phyloP scores from a whole-genome alignment of 1,139 yeast species.

The Candida labiduridarum region DNA sequence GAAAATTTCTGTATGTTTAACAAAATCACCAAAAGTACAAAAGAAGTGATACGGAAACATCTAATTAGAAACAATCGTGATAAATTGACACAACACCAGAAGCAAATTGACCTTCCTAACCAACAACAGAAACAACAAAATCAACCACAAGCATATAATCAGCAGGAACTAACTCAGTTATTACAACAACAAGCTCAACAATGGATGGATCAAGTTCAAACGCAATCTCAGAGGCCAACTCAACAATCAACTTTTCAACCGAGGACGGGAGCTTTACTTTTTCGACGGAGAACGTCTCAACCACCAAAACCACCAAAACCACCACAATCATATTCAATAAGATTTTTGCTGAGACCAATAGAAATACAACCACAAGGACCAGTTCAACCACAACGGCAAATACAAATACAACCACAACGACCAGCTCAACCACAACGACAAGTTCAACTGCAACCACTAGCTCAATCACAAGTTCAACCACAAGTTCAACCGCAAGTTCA shows the following conservation, averaged over 20 bases:
- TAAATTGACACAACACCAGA: constrained; percentile 23
- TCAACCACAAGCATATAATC: background rate
- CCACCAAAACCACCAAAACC: background rate
- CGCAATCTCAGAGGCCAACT: background rate
- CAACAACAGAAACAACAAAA: background rate
- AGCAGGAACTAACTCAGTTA: background rate
- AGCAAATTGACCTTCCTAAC: constrained; percentile 5
- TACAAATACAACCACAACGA: constrained; percentile 13
- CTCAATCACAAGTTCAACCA: too few relatives aligned
- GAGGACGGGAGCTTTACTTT: too few relatives aligned
- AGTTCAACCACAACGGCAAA: background rate
- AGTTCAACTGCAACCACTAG: too few relatives aligned
- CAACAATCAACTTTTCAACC: background rate
- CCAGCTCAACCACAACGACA: constrained; percentile 4
- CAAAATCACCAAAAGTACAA: constrained; percentile 35
- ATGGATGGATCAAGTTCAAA: background rate
- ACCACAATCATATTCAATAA: background rate
- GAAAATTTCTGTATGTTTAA: constrained; percentile 45
- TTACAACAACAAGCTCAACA: background rate
- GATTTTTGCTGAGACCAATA: background rate
- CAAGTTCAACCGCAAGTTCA: too few relatives aligned
- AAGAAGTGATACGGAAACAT: constrained; percentile 29
- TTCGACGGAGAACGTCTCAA: background rate
- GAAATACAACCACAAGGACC: background rate
- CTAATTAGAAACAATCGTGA: constrained; percentile 28